Percentiles rank a stretch among this genome's conserved stretches.
phyloP scores from a whole-genome alignment of 139 green algal genomes.

The Asterochloris sp. region DNA sequence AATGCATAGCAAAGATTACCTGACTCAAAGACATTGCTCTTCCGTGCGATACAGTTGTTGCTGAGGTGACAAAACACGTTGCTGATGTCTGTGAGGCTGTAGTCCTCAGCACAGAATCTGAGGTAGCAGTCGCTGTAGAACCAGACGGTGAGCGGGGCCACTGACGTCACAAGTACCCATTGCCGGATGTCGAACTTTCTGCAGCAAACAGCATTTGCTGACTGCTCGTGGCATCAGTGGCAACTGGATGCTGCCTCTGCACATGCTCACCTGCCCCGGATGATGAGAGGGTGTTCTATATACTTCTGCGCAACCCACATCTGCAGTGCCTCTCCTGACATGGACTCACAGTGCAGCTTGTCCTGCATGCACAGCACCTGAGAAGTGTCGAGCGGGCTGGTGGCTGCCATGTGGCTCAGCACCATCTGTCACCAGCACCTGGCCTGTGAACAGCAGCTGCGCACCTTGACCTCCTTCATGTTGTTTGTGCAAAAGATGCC shows the following conservation, averaged over 20 bases:
- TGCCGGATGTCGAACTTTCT: slow-evolving; percentile 72
- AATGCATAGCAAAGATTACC: neutral
- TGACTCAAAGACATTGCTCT: slow-evolving; percentile 32
- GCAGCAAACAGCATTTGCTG: neutral
- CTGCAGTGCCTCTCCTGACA: slow-evolving; percentile 14
- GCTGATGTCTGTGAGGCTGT: slow-evolving; percentile 42
- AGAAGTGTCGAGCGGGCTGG: neutral
- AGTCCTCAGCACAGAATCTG: slow-evolving; percentile 52
- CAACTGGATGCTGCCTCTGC: neutral
- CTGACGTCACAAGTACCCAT: slow-evolving; percentile 55
- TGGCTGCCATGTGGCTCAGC: neutral
- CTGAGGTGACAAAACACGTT: slow-evolving; percentile 59
- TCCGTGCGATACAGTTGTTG: slow-evolving; percentile 57
- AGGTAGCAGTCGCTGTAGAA: slow-evolving; percentile 47
- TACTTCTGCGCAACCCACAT: slow-evolving; percentile 65
- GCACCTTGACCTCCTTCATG: slow-evolving; percentile 15
- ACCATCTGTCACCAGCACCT: neutral
- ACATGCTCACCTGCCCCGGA: slow-evolving; percentile 12
- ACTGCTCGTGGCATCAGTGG: neutral
- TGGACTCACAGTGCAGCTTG: slow-evolving; percentile 10
- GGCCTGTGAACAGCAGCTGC: neutral
- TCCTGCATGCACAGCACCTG: slow-evolving; percentile 19
- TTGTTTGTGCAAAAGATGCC: slow-evolving; percentile 65
- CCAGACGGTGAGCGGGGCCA: slow-evolving; percentile 49
- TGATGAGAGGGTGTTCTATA: slow-evolving; percentile 56